A percentile compares a stretch with the other conserved stretches of the same genome.
Conservation (phyloP, 352 stramenopile genomes). For the Phytophthora sansomeana region DNA sequence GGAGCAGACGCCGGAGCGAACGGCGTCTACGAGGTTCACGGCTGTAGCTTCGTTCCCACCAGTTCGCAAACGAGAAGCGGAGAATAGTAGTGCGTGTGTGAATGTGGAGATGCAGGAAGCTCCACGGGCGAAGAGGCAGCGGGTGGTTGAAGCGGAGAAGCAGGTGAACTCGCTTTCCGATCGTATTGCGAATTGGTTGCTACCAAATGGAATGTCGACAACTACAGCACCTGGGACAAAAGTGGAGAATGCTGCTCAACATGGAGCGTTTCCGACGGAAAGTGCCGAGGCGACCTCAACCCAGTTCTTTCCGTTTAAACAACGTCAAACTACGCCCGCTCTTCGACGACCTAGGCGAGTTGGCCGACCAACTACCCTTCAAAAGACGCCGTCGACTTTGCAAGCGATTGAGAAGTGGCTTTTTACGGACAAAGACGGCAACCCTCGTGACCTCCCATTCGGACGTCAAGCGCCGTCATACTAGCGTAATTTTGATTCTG, state of each 20-base stretch:
- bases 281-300: conserved; percentile 13
- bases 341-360: conserved; percentile 27
- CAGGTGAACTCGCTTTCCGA: conserved; percentile 55
- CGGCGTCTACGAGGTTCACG: conserved; percentile 48
- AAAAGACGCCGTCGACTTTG: conserved; percentile 43
- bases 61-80: conserved; percentile 44
- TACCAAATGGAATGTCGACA: conserved; percentile 35
- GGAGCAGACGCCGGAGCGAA: conserved; percentile 32
- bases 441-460: conserved; percentile 39
- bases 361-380: conserved; percentile 19
- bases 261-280: conserved; percentile 19
- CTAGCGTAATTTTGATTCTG: conserved; percentile 32
- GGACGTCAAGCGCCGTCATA: conserved; percentile 41
- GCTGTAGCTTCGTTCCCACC: conserved; percentile 50
- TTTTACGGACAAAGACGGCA: conserved; percentile 56
- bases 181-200: conserved; percentile 66
- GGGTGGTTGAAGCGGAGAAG: conserved; percentile 41
- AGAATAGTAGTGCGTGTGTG: conserved; percentile 29
- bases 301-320: conserved; percentile 53
- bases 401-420: conserved; percentile 67
- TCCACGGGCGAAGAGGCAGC: conserved; percentile 52
- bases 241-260: conserved; percentile 8
- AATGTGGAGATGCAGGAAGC: conserved; percentile 36
- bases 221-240: conserved; percentile 12
- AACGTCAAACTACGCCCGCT: conserved; percentile 25